A percentile compares a stretch with the other conserved stretches of the same genome.
phyloP scores from a whole-genome alignment of 2,329 filamentous ascomycete species.

The Aaosphaeria arxii region DNA sequence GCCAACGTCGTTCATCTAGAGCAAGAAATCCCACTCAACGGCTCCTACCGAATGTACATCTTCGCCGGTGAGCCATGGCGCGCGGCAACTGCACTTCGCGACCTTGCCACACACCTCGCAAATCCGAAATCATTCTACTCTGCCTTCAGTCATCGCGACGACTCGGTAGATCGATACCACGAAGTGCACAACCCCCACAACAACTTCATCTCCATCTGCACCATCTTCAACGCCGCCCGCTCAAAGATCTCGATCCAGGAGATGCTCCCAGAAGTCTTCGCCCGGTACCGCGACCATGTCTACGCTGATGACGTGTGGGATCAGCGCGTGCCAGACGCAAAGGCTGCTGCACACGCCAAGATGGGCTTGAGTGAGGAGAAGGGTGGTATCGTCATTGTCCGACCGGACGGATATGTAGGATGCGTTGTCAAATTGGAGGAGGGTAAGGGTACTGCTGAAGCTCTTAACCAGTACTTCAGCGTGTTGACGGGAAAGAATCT shows the following conservation, averaged over 20 bases:
- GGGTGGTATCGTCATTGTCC: conserved; percentile 78
- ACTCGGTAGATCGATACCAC: conserved; percentile 56
- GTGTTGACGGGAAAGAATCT: conserved; percentile 65
- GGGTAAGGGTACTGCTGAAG: conserved; percentile 75
- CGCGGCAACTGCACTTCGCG: conserved; percentile 63
- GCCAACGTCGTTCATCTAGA: conserved; percentile 88
- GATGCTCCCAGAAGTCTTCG: conserved; percentile 68
- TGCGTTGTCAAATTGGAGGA: conserved; percentile 71
- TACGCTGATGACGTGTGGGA: conserved; percentile 85
- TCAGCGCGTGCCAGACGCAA: conserved; percentile 64
- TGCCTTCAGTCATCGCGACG: conserved; percentile 61
- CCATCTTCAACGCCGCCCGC: conserved; percentile 68
- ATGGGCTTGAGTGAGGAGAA: conserved; percentile 72
- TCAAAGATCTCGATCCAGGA: conserved; percentile 69
- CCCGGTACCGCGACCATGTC: conserved; percentile 75
- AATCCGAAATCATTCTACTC: conserved; percentile 71
- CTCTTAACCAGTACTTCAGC: conserved; percentile 80
- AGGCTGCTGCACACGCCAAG: conserved; percentile 78
- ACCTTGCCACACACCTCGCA: conserved; percentile 65
- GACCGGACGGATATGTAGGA: conserved; percentile 85
- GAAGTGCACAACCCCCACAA: conserved; percentile 84
- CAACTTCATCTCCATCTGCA: conserved; percentile 74
- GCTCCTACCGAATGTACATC: conserved; percentile 80
- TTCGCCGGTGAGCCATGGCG: conserved; percentile 68
- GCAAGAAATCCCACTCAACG: conserved; percentile 85